phyloP scores from a whole-genome alignment of 2,329 filamentous ascomycete species.

The Zasmidium citrigriseum region DNA sequence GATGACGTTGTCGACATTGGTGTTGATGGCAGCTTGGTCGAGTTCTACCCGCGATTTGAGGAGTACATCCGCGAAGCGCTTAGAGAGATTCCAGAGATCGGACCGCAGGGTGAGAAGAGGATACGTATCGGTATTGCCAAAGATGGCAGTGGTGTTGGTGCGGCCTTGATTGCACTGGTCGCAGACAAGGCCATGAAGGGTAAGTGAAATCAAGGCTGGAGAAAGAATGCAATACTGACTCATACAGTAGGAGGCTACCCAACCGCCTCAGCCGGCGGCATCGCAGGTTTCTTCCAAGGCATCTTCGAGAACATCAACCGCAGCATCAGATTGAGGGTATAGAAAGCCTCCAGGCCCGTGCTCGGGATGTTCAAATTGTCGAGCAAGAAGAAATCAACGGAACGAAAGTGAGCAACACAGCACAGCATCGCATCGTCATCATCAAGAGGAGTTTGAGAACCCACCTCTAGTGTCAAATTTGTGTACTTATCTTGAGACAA shows the following conservation, averaged over 20 bases:
- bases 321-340: conserved; percentile 22
- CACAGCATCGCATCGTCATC: background rate
- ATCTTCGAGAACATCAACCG: conserved; percentile 23
- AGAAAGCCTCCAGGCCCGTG: conserved; percentile 1
- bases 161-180: conserved; percentile 89
- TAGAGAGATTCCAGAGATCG: conserved; percentile 73
- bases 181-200: conserved; percentile 60
- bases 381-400: background rate
- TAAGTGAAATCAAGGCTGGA: conserved; percentile 5
- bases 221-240: background rate
- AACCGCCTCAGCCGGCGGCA: conserved; percentile 8
- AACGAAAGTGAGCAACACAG: background rate
- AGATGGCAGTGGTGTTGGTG: conserved; percentile 93
- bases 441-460: background rate
- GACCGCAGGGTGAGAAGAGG: conserved; percentile 74
- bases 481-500: background rate
- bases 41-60: conserved; percentile 93
- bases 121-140: conserved; percentile 95
- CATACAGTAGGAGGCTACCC: conserved; percentile 6
- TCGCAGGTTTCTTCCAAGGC: conserved; percentile 17
- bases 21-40: conserved; percentile 90
- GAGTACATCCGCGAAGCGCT: conserved; percentile 84
- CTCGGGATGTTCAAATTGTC: background rate
- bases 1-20: conserved; percentile 82
- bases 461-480: background rate